Evolutionary conservation across 805 yeast genomes (phyloP), one percentile per base, ranked within the genome.

Genomic region (Candida silvatica): DNA sequence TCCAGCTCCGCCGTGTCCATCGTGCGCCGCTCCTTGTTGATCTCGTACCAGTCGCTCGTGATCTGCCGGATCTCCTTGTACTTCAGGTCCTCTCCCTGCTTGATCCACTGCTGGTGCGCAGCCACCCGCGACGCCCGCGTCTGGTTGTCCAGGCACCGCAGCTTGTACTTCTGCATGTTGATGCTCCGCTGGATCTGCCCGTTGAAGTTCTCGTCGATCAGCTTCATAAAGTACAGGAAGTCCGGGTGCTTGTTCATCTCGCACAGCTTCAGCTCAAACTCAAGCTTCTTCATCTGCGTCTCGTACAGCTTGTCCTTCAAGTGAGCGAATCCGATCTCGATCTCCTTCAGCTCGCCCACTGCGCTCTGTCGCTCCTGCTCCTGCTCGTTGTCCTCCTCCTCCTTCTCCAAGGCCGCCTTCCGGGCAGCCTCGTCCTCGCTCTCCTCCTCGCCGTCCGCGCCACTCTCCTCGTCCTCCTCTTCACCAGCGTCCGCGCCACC

Each of bases 191-290:
- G 49, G 18, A 87, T 61, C 53, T 78, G 80, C 39, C 76, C 77
- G 44, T 85, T 85, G 44, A 86, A 77, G 44, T 80, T 77, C 29
- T 74, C 71, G 39, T 80, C 82, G 34, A 92, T 76, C 56, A 77
- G 74, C 46, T 69, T 70, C 54, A 81, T 75, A 36, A 82, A 80
- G 32, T 73, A 69, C 26, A 83, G 70, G 36, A 90, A 68, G 47
- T 88, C 96, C 0, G 97, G 97, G 57, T 92, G 98, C 16, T 86
- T 73, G 9, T 96, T 96, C 42, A 79, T 80, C 23, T 79, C 62
- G 59, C 97, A 88, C 69, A 90, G 73, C 48, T 80, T 80, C 41
- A 90, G 62, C 55, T 92, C 98, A 30, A 81, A 79, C 45, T 85
- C 84, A 43, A 83, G 67, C 42, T 83, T 72, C 25, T 71, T 65